Evolutionary conservation across 306 rosid species (phyloP).

Genomic region (Heteromeles arbutifolia): DNA sequence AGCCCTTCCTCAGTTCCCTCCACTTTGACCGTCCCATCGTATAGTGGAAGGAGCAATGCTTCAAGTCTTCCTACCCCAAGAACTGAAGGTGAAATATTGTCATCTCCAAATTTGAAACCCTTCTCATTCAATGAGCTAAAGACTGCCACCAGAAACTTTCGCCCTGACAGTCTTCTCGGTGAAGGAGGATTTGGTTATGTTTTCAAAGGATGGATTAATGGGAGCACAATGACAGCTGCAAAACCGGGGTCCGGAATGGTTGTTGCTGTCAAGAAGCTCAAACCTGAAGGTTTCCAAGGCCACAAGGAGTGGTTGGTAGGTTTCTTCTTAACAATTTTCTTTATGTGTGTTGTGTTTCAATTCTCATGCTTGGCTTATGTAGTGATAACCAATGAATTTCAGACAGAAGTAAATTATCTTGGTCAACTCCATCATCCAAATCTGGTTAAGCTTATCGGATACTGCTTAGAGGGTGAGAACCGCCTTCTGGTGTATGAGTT

Average conservation of each 20-base stretch:
- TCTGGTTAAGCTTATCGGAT: constrained; percentile 83
- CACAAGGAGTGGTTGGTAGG: constrained; percentile 97
- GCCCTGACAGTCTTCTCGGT: constrained; percentile 78
- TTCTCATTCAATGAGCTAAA: constrained; percentile 73
- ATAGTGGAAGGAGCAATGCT: constrained; percentile 38
- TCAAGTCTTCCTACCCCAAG: constrained; percentile 72
- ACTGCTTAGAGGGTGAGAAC: constrained; percentile 87
- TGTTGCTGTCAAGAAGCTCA: constrained; percentile 90
- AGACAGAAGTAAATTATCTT: constrained; percentile 93
- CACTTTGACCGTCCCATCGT: constrained; percentile 38
- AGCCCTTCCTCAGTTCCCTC: constrained; percentile 50
- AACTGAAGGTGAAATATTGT: constrained; percentile 84
- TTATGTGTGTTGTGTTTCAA: background rate
- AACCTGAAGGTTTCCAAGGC: constrained; percentile 85
- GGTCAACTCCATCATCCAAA: constrained; percentile 87
- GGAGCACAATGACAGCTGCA: constrained; percentile 42
- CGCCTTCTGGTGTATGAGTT: constrained; percentile 88
- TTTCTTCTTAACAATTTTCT: constrained; percentile 5
- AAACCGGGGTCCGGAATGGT: constrained; percentile 87
- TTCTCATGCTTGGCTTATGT: constrained; percentile 8
- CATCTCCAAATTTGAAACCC: constrained; percentile 64
- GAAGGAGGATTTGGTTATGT: constrained; percentile 97
- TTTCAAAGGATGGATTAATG: constrained; percentile 93
- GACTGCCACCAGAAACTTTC: constrained; percentile 80
- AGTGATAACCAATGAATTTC: constrained; percentile 27